Evolutionary conservation across 495 filamentous ascomycete genomes (phyloP).

Genomic region (Aspergillus coremiiformis): DNA sequence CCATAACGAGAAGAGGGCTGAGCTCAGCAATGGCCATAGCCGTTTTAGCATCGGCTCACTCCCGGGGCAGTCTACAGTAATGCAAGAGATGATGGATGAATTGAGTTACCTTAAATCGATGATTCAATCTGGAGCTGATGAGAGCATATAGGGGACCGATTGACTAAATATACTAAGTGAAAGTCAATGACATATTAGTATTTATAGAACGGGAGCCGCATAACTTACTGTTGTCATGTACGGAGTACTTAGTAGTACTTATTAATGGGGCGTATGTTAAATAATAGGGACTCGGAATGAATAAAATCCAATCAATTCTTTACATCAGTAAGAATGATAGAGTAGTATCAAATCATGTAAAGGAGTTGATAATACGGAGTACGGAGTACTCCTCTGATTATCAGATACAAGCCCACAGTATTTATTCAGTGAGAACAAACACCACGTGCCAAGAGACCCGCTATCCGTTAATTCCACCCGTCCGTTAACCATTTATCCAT

Average conservation of each 20-base stretch:
- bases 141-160: conserved; percentile 7
- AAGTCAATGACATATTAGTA: neutral
- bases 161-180: neutral
- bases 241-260: no score
- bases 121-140: conserved; percentile 31
- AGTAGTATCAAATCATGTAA: no score
- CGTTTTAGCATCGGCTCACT: conserved; percentile 21
- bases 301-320: no score
- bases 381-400: no score
- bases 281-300: no score
- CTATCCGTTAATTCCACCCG: neutral
- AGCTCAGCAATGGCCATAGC: conserved; percentile 5
- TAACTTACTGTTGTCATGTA: neutral
- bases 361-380: no score
- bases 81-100: conserved; percentile 47
- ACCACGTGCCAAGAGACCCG: neutral
- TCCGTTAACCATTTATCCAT: neutral
- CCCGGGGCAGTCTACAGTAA: conserved; percentile 28
- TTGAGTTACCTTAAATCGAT: conserved; percentile 46
- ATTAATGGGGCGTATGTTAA: no score
- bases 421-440: no score
- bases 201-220: neutral
- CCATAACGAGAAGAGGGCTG: conserved; percentile 5
- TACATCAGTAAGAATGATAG: no score
- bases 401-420: no score